phyloP scores from a whole-genome alignment of 176 grass and related monocot species.

The Saccharum spontaneum region DNA sequence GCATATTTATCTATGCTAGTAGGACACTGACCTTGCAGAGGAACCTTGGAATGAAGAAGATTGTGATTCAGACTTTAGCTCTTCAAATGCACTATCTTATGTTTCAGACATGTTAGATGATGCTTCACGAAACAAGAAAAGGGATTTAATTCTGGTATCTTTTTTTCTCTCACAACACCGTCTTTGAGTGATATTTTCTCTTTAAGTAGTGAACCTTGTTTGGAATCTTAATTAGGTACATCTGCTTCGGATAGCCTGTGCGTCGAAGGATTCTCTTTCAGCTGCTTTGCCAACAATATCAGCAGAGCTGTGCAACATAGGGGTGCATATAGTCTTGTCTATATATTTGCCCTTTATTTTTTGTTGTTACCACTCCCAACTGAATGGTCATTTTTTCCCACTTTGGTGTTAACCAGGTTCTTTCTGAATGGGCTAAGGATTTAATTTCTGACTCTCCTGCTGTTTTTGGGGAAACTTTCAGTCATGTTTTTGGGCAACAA shows the following conservation, averaged over 20 bases:
- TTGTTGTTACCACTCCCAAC: slow-evolving; percentile 11
- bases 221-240: slow-evolving; percentile 65
- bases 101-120: slow-evolving; percentile 56
- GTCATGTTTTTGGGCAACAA: slow-evolving; percentile 63
- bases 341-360: slow-evolving; percentile 25
- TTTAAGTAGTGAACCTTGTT: slow-evolving; percentile 32
- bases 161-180: background rate
- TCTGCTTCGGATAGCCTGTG: slow-evolving; percentile 77
- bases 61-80: slow-evolving; percentile 43
- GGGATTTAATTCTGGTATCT: slow-evolving; percentile 81
- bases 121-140: slow-evolving; percentile 66
- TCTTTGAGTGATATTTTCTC: slow-evolving; percentile 32
- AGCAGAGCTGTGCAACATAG: slow-evolving; percentile 78
- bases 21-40: slow-evolving; percentile 38
- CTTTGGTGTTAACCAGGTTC: slow-evolving; percentile 56
- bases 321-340: slow-evolving; percentile 45
- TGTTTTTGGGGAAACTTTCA: slow-evolving; percentile 69
- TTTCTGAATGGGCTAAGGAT: slow-evolving; percentile 90
- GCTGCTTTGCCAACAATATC: slow-evolving; percentile 74
- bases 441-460: slow-evolving; percentile 67
- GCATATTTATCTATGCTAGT: slow-evolving; percentile 36
- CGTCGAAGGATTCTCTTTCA: slow-evolving; percentile 72
- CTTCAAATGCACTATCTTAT: slow-evolving; percentile 51
- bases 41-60: slow-evolving; percentile 42
- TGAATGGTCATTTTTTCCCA: slow-evolving; percentile 11